Evolutionary conservation across 257 asterid species (phyloP).

Genomic region (Nicotiana knightiana): DNA sequence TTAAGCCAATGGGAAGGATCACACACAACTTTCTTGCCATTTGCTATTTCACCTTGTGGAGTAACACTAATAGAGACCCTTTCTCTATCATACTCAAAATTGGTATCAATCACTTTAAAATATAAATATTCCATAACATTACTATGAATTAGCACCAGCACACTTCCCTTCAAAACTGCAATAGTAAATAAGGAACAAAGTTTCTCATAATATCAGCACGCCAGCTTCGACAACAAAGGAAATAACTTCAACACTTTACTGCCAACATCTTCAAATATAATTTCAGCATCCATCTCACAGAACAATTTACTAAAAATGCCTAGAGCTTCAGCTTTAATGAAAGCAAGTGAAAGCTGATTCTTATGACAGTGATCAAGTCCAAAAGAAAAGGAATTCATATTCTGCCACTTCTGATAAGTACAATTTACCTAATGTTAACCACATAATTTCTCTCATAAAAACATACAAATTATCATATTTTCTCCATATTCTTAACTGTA

Average conservation of each 20-base stretch:
- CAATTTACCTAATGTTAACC: too few relatives aligned
- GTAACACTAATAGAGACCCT: slow-evolving; percentile 79
- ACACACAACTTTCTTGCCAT: slow-evolving; percentile 78
- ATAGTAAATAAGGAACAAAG: too few relatives aligned
- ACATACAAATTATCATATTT: too few relatives aligned
- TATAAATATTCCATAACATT: slow-evolving; percentile 76
- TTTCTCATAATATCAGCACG: too few relatives aligned
- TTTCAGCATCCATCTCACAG: too few relatives aligned
- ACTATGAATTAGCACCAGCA: slow-evolving; percentile 79
- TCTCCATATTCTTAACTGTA: too few relatives aligned
- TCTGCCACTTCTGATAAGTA: slow-evolving; percentile 50
- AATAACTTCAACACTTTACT: too few relatives aligned
- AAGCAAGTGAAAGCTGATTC: not conserved
- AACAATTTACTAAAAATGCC: too few relatives aligned
- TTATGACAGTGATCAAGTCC: slow-evolving; percentile 71
- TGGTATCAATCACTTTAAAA: slow-evolving; percentile 89
- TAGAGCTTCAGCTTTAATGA: too few relatives aligned
- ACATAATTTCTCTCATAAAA: too few relatives aligned
- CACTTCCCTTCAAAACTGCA: not conserved
- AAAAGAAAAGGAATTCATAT: slow-evolving; percentile 60
- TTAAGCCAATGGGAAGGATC: slow-evolving; percentile 73
- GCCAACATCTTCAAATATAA: too few relatives aligned
- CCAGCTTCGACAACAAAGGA: too few relatives aligned
- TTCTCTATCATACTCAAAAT: slow-evolving; percentile 72
- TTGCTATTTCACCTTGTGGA: slow-evolving; percentile 86